Conservation (phyloP, 163 green algal genomes). For the Volvox carteri region DNA sequence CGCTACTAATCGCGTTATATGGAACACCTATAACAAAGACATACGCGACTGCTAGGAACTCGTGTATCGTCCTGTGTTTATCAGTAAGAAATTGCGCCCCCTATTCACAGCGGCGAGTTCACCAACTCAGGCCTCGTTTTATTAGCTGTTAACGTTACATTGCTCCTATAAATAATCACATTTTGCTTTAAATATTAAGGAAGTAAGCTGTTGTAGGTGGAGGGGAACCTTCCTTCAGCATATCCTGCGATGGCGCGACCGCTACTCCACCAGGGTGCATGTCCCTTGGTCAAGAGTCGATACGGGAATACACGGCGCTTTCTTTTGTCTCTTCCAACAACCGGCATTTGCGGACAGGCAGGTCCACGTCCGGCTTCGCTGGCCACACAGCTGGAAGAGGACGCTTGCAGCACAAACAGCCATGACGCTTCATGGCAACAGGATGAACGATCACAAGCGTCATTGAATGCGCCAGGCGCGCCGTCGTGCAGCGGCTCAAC, state of each 20-base stretch:
- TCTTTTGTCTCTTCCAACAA: not conserved
- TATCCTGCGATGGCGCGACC: slow-evolving; percentile 26
- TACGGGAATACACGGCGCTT: not conserved
- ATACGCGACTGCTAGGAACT: too few species aligned
- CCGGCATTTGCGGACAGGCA: not conserved
- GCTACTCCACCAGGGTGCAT: slow-evolving; percentile 4
- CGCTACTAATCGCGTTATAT: too few species aligned
- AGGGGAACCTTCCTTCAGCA: slow-evolving; percentile 13
- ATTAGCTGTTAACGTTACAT: not conserved
- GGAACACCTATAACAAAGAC: too few species aligned
- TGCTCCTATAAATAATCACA: not conserved
- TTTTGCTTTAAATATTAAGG: too few species aligned
- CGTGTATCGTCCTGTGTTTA: too few species aligned
- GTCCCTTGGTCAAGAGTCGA: not conserved
- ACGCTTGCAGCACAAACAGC: slow-evolving; percentile 20
- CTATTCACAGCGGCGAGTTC: too few species aligned
- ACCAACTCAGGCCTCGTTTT: not conserved
- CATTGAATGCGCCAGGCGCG: not conserved
- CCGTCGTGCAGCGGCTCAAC: slow-evolving; percentile 8
- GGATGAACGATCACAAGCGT: not conserved
- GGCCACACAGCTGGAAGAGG: slow-evolving; percentile 26
- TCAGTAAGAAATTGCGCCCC: too few species aligned
- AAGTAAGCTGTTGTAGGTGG: slow-evolving; percentile 1
- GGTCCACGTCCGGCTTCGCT: not conserved
- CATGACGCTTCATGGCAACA: not conserved